phyloP scores from a whole-genome alignment of 768 basidiomycete genomes.

The Chalciporus chontae region DNA sequence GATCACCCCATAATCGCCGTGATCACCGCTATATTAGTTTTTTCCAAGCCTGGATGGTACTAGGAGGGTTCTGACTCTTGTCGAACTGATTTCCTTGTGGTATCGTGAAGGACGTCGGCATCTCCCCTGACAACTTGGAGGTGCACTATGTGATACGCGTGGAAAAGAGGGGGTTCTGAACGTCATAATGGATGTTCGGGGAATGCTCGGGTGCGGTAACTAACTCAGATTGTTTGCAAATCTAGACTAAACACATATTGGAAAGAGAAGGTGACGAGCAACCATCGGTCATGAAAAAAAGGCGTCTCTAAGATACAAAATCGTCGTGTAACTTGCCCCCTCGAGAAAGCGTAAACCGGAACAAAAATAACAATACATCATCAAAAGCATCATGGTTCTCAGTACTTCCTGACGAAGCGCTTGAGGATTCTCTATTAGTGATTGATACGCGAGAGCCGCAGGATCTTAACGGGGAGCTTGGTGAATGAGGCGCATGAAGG shows the following conservation, averaged over 20 bases:
- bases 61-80: too few relatives aligned
- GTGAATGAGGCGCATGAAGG: neutral
- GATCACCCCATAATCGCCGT: conserved; percentile 28
- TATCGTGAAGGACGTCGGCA: too few relatives aligned
- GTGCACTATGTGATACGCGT: neutral
- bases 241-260: conserved; percentile 4
- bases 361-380: conserved; percentile 23
- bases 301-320: conserved; percentile 17
- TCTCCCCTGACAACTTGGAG: neutral
- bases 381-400: conserved; percentile 9
- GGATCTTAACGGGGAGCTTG: conserved; percentile 1
- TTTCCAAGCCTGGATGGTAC: neutral
- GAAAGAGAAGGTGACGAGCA: neutral
- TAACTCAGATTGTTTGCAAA: neutral
- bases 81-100: too few relatives aligned
- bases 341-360: conserved; percentile 4
- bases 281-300: conserved; percentile 9
- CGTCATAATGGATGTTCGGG: neutral
- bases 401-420: conserved; percentile 19
- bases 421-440: conserved; percentile 8
- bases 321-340: conserved; percentile 9
- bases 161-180: neutral
- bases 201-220: too few relatives aligned
- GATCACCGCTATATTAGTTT: conserved; percentile 13
- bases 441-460: conserved; percentile 5